phyloP scores from a whole-genome alignment of 139 green algal genomes.

The Microglena sp. region DNA sequence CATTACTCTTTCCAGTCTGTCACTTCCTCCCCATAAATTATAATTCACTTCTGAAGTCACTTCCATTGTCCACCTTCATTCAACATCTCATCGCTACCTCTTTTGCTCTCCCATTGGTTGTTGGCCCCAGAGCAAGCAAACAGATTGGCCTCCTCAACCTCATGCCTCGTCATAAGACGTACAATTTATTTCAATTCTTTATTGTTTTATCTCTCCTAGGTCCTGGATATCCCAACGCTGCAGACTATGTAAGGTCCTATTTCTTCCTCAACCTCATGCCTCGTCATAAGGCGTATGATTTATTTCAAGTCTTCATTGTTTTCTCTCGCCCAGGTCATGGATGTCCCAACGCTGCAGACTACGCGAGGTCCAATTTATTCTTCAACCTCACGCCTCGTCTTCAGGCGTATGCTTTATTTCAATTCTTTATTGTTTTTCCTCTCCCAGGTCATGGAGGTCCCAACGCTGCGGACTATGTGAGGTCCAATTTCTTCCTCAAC shows the following conservation, averaged over 20 bases:
- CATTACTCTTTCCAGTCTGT: too few species aligned
- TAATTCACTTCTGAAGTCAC: too few species aligned
- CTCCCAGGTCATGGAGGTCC: constrained; percentile 78
- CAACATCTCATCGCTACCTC: too few species aligned
- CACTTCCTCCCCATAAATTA: too few species aligned
- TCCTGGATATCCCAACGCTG: not conserved
- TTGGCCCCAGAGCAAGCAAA: too few species aligned
- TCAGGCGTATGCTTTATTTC: not conserved
- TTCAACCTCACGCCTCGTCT: not conserved
- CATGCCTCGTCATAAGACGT: not conserved
- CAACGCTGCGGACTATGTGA: constrained; percentile 75
- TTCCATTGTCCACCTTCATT: too few species aligned
- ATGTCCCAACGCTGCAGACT: not conserved
- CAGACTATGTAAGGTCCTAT: not conserved
- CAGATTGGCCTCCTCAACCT: not conserved
- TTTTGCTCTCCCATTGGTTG: too few species aligned
- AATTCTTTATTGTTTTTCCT: not conserved
- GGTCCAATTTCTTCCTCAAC: constrained; percentile 73
- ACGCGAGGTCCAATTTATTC: not conserved
- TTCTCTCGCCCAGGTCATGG: not conserved
- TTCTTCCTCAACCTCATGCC: not conserved
- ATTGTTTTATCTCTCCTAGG: not conserved
- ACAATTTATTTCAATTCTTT: not conserved
- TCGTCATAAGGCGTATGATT: not conserved
- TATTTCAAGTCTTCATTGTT: not conserved